A percentile compares a stretch with the other conserved stretches of the same genome.
These are phyloP conservation scores for Alternaria longipes DNA, from an alignment of 2,329 filamentous ascomycete species.

Conservation along the genomic window DNA sequence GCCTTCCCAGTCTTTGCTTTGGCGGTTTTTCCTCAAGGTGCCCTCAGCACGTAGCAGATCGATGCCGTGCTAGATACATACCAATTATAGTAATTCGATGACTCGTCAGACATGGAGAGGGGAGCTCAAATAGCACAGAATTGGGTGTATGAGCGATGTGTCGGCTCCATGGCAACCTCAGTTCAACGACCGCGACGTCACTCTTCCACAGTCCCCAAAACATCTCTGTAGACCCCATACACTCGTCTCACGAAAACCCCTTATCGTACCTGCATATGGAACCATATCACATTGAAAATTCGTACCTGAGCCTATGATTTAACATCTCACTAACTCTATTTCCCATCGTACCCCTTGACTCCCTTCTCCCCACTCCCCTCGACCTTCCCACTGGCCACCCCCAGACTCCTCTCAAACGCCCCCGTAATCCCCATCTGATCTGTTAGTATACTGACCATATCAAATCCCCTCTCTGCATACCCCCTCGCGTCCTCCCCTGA, in stretches of 20 bases:
- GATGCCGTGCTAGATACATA: too few relatives aligned
- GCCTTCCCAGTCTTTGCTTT: too few relatives aligned
- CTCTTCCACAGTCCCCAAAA: too few relatives aligned
- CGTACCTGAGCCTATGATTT: too few relatives aligned
- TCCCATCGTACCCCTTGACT: conserved; percentile 37
- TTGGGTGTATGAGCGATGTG: too few relatives aligned
- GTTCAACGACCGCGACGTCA: too few relatives aligned
- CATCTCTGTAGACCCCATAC: not conserved
- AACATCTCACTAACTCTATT: not conserved
- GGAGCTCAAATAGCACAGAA: too few relatives aligned
- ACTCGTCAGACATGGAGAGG: too few relatives aligned
- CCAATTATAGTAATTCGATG: too few relatives aligned
- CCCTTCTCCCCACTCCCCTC: conserved; percentile 20
- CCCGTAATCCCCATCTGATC: conserved; percentile 58
- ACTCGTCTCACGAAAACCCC: not conserved
- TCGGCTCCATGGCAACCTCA: too few relatives aligned
- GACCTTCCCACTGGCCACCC: conserved; percentile 42
- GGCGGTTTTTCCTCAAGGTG: too few relatives aligned
- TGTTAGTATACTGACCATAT: conserved; percentile 60
- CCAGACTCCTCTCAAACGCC: conserved; percentile 50
- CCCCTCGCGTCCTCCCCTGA: conserved; percentile 61
- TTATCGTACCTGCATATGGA: not conserved
- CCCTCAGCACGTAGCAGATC: too few relatives aligned
- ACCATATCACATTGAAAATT: not conserved
- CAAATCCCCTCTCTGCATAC: conserved; percentile 64